Evolutionary conservation across 768 basidiomycete species (phyloP), one percentile per base, ranked within the genome.

Genomic region (Leccinum rimulosum): DNA sequence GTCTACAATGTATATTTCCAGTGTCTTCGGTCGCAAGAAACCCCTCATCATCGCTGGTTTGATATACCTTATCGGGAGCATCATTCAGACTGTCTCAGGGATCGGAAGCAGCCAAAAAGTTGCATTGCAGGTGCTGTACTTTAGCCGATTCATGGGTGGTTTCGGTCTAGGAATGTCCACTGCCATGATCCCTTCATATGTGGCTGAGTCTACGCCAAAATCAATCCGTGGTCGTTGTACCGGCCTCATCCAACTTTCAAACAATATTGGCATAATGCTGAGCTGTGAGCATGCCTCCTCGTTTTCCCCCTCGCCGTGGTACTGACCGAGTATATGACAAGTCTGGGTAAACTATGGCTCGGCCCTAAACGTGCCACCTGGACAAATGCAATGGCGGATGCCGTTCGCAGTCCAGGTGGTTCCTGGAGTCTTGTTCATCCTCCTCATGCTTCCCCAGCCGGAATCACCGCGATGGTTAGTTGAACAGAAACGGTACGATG

Each of bases 391-490:
- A 52, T 84, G 82, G 83, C 79, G 82, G 12, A 72, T 84, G 59
- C 82, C 82, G 0, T 78, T 84, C 56, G 77, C 77, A 38, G 56
- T 83, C 35, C 83, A 84, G 69, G 64, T 84, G 54, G 61, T 86
- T 43, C 84, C 83, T 4, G 82, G 83, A 3, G 66, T 81, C 17
- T 60, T 85, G 0, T 80, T 86, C 62, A 64, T 80, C 8, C 56
- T 77, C 36, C 66, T 73, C 6, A 82, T 84, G 78, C 50, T 76
- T 7, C 77, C 76, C 54, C 80, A 82, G 57, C 80, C 82, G 6
- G 83, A 84, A 62, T 84, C 83, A 1, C 84, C 84, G 12, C 74
- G 83, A n/a, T 83, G 80, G 80, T 69, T 84, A 25, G 81, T 80
- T 25, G 82, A 82, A 64, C 74, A 77, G 53, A 71, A 74, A 28